Base-by-base conservation (phyloP, 345 rosid species). In the Gossypium stocksii region DNA sequence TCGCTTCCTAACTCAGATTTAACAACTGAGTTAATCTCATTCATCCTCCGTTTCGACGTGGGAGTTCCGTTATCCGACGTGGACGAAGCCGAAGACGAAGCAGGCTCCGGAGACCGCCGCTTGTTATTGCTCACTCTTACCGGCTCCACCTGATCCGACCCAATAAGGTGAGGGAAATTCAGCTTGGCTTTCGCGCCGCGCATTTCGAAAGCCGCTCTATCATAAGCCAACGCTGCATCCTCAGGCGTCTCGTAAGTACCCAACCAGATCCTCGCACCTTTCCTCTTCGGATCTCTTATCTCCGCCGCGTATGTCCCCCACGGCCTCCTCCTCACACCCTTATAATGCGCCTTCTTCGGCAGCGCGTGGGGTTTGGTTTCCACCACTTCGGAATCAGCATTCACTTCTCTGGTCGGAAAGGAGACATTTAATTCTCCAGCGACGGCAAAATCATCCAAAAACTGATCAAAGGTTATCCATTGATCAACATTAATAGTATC, bases 301-400 rank as follows among this genome's bases (percentile, higher is more conserved):
- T 88, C 93, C 45, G 93, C 93, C 34, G 90, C 91, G 43, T 76
- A 88, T 57, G 85, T 87, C 62, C 95, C 93, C 95, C 93, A 88
- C 6, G 93, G 90, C 73, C 95, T 73, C 54, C 83, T 80, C 84
- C 88, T 80, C 54, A 78, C 85, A 16, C 84, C 84, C 14, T 77
- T 78, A 72, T 78, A 89, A 67, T 80, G 89, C 78, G 22, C 43
- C 66, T 20, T 60, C 23, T 73, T 46, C 23, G 7, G 44, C 2
- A 14, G 66, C 67, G 12, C 45, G 1, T 7, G 56, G 15, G 14
- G 19, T 23, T 44, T 66, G 20, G 70, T 2, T 27, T 23, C 27
- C 9, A 1, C 53, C 34, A 17, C 22, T 19, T 15, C 11, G 9
- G 67, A 12, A 13, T 8, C 59, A n/a, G 23, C 5, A 43, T 38